Evolutionary conservation across 805 yeast species (phyloP).

Genomic region (Alloascoidea hylecoeti): DNA sequence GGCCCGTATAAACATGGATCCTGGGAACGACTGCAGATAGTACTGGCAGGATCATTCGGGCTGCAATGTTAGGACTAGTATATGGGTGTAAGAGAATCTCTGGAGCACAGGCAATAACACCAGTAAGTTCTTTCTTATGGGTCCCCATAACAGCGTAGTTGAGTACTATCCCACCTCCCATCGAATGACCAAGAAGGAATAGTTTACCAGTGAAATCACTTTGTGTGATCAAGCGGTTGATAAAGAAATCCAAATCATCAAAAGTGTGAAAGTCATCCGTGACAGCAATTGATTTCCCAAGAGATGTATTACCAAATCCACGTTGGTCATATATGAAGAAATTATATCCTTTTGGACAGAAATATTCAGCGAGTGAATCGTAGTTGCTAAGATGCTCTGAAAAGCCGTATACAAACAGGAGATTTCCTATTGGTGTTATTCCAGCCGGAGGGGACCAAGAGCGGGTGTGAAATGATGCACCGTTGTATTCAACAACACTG

Average conservation of each 20-base stretch:
- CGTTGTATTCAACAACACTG: no score
- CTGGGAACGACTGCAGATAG: conserved; percentile 29
- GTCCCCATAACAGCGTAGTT: conserved; percentile 50
- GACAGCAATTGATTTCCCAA: conserved; percentile 35
- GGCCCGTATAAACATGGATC: conserved; percentile 36
- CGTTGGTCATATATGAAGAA: conserved; percentile 60
- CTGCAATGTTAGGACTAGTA: no score
- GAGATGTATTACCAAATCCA: conserved; percentile 58
- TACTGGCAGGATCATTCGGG: conserved; percentile 27
- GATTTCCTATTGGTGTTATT: neutral
- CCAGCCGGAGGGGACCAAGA: neutral
- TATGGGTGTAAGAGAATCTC: conserved; percentile 30
- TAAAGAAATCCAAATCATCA: conserved; percentile 45
- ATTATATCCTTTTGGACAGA: conserved; percentile 34
- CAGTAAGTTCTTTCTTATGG: conserved; percentile 30
- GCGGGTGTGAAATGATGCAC: neutral
- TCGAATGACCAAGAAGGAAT: conserved; percentile 53
- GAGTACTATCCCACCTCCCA: conserved; percentile 68
- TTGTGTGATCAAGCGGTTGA: conserved; percentile 22
- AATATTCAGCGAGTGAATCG: neutral
- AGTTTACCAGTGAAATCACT: conserved; percentile 26
- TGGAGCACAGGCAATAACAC: conserved; percentile 44
- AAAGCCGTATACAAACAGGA: conserved; percentile 1
- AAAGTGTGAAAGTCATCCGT: conserved; percentile 43
- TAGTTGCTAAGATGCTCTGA: conserved; percentile 1